phyloP scores from a whole-genome alignment of 176 grass and related monocot species.

The Eleusine coracana region DNA sequence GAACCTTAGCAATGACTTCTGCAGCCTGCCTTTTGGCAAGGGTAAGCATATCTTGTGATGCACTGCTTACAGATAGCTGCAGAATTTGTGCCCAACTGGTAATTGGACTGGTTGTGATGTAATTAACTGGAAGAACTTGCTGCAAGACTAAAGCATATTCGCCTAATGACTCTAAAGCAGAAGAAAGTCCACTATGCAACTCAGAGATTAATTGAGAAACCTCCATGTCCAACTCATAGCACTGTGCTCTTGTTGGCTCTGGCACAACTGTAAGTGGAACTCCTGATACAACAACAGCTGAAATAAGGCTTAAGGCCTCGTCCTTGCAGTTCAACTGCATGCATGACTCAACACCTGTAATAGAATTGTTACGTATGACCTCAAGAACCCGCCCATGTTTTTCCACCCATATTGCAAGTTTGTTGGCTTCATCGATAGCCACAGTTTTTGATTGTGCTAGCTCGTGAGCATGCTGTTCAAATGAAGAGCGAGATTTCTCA shows the following conservation, averaged over 20 bases:
- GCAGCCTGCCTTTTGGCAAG: slow-evolving; percentile 81
- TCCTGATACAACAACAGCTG: slow-evolving; percentile 73
- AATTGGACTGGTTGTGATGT: slow-evolving; percentile 80
- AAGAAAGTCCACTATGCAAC: slow-evolving; percentile 71
- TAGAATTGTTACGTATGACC: slow-evolving; percentile 63
- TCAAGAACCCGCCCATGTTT: slow-evolving; percentile 82
- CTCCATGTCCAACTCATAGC: slow-evolving; percentile 91
- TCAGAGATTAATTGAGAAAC: slow-evolving; percentile 78
- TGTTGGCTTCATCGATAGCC: slow-evolving; percentile 72
- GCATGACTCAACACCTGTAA: slow-evolving; percentile 47
- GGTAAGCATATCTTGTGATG: slow-evolving; percentile 79
- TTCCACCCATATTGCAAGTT: slow-evolving; percentile 77
- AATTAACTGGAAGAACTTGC: slow-evolving; percentile 82
- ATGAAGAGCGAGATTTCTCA: slow-evolving; percentile 74
- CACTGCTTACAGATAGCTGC: slow-evolving; percentile 72
- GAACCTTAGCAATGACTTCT: slow-evolving; percentile 82
- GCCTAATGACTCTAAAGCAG: slow-evolving; percentile 65
- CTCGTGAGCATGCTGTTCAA: slow-evolving; percentile 77
- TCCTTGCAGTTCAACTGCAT: slow-evolving; percentile 59
- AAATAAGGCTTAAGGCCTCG: slow-evolving; percentile 76
- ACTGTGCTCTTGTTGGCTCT: slow-evolving; percentile 83
- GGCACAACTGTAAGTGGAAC: slow-evolving; percentile 94
- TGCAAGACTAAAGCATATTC: slow-evolving; percentile 79
- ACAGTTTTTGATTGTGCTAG: slow-evolving; percentile 73
- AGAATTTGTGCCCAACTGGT: slow-evolving; percentile 91